These are phyloP conservation scores for Solanum piurae DNA, from an alignment of 257 asterid genomes.

Conservation along the genomic window DNA sequence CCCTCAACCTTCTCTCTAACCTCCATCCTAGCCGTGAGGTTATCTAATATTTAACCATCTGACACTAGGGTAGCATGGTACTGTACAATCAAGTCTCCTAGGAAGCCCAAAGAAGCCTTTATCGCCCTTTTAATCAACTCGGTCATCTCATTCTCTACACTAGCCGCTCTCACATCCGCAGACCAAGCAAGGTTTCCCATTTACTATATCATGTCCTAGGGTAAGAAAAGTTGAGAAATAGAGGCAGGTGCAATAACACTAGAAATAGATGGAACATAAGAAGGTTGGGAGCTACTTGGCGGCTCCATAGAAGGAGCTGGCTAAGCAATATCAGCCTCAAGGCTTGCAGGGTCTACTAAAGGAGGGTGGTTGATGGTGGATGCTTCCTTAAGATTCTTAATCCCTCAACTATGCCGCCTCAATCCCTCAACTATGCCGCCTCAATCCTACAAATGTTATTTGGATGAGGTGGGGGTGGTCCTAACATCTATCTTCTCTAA, in stretches of 20 bases:
- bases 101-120: neutral
- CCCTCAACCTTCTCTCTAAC: neutral
- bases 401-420: no score
- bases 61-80: neutral
- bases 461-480: neutral
- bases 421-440: no score
- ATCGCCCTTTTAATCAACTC: neutral
- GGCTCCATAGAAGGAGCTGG: rapidly evolving
- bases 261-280: neutral
- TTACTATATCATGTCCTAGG: neutral
- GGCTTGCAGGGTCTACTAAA: neutral
- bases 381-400: no score
- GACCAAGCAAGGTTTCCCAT: neutral
- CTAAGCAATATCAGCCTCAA: neutral
- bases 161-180: rapidly evolving
- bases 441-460: no score
- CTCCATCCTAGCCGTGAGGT: neutral
- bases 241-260: neutral
- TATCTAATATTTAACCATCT: neutral
- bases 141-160: neutral
- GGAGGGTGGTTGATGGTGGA: neutral
- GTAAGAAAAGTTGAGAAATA: no score
- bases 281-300: neutral
- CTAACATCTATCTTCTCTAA: neutral
- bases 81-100: no score